These are phyloP conservation scores for Suhomyces yuchorum DNA, from an alignment of 1,139 yeast species.

Conservation along the genomic window DNA sequence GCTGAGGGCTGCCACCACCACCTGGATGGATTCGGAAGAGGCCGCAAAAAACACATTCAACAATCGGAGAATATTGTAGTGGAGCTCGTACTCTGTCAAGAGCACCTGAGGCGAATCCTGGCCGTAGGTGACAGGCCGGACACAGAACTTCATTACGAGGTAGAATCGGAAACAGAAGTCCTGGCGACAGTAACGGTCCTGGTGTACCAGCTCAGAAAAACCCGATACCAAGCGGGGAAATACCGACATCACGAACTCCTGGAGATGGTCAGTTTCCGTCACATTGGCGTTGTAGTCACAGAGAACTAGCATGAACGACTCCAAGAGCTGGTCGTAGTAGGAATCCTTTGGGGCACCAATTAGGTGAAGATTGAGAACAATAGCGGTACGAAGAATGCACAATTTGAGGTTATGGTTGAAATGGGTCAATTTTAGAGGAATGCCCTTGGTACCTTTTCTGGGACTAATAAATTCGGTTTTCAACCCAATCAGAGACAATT, in stretches of 20 bases:
- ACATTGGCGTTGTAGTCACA: conserved; percentile 19
- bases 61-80: conserved; percentile 10
- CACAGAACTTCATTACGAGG: conserved; percentile 8
- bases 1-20: conserved; percentile 2
- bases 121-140: conserved; percentile 5
- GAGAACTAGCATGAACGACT: conserved; percentile 15
- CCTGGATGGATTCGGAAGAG: not conserved
- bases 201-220: conserved; percentile 4
- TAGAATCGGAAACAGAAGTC: conserved; percentile 11
- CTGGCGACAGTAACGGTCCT: conserved; percentile 4
- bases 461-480: conserved; percentile 7
- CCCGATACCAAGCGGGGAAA: conserved; percentile 13
- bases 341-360: not conserved
- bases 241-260: conserved; percentile 13
- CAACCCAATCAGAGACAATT: conserved; percentile 7
- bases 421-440: conserved; percentile 18
- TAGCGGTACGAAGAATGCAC: conserved; percentile 11
- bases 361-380: conserved; percentile 12
- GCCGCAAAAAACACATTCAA: conserved; percentile 12
- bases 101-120: not conserved
- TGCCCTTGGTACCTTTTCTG: conserved; percentile 1
- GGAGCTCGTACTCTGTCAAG: conserved; percentile 9
- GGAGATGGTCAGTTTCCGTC: conserved; percentile 11
- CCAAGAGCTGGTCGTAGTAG: conserved; percentile 9
- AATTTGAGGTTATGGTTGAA: conserved; percentile 14